Percentiles rank a stretch among this genome's conserved stretches.
Evolutionary conservation across 164 flowering plant species (phyloP).

Genomic region (Umbellularia californica): DNA sequence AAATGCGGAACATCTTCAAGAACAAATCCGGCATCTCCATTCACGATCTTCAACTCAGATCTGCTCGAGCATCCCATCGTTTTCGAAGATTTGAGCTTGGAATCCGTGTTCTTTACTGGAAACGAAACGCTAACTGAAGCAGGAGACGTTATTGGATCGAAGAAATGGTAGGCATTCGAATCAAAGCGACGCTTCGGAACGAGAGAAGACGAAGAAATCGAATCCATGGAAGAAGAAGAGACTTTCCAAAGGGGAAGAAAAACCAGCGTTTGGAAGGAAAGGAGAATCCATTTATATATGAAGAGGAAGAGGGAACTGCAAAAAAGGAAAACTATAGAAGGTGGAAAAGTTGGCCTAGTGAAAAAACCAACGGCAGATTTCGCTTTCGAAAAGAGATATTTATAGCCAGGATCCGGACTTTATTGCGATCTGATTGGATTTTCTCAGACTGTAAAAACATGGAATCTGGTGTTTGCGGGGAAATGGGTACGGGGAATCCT

Average conservation of each 20-base stretch:
- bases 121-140: neutral
- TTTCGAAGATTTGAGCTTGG: neutral
- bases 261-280: neutral
- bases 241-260: neutral
- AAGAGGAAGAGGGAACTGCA: neutral
- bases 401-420: too few species aligned
- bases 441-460: too few species aligned
- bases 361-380: neutral
- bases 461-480: too few species aligned
- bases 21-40: slow-evolving; percentile 42
- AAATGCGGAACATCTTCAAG: slow-evolving; percentile 71
- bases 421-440: too few species aligned
- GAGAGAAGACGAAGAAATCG: neutral
- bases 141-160: neutral
- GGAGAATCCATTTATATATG: neutral
- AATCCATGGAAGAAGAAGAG: neutral
- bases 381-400: neutral
- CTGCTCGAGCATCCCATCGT: slow-evolving; percentile 5
- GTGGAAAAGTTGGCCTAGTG: neutral
- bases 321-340: too few species aligned
- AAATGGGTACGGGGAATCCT: too few species aligned
- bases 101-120: neutral
- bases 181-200: slow-evolving; percentile 3
- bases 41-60: slow-evolving; percentile 27
- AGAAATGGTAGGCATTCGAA: neutral